Percentiles rank a stretch among this genome's conserved stretches.
phyloP scores from a whole-genome alignment of 1,284 basidiomycete genomes.

The Coniferiporia sulphurascens region DNA sequence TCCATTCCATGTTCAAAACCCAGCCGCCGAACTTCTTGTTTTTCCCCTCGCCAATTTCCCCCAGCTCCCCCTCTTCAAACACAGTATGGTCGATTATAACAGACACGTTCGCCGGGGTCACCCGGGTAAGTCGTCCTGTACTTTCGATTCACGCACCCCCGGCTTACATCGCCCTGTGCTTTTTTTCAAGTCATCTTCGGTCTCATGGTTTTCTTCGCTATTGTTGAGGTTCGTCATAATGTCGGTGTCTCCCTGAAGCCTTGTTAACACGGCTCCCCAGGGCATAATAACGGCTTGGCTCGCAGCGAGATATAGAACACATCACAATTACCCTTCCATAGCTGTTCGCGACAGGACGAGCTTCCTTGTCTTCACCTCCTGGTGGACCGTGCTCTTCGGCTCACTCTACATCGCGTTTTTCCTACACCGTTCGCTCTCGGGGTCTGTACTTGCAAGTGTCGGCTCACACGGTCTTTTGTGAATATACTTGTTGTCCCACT shows the following conservation, averaged over 20 bases:
- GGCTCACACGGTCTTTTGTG: constrained; percentile 60
- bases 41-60: not conserved
- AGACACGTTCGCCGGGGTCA: constrained; percentile 44
- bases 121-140: constrained; percentile 38
- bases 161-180: constrained; percentile 6
- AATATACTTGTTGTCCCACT: not conserved
- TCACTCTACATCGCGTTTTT: constrained; percentile 51
- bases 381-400: constrained; percentile 62
- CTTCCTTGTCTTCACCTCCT: constrained; percentile 55
- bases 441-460: constrained; percentile 51
- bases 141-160: not conserved
- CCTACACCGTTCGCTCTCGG: constrained; percentile 37
- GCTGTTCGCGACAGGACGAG: constrained; percentile 55
- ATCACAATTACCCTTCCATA: constrained; percentile 46
- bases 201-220: constrained; percentile 49
- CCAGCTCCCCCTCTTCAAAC: constrained; percentile 17
- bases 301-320: constrained; percentile 47
- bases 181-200: constrained; percentile 42
- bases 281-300: constrained; percentile 68
- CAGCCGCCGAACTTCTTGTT: not conserved
- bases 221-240: constrained; percentile 45
- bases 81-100: constrained; percentile 34
- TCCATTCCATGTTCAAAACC: not conserved
- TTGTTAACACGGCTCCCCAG: constrained; percentile 29
- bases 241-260: not conserved